Conservation (phyloP, 139 green algal genomes). For the Mychonastes homosphaera region DNA sequence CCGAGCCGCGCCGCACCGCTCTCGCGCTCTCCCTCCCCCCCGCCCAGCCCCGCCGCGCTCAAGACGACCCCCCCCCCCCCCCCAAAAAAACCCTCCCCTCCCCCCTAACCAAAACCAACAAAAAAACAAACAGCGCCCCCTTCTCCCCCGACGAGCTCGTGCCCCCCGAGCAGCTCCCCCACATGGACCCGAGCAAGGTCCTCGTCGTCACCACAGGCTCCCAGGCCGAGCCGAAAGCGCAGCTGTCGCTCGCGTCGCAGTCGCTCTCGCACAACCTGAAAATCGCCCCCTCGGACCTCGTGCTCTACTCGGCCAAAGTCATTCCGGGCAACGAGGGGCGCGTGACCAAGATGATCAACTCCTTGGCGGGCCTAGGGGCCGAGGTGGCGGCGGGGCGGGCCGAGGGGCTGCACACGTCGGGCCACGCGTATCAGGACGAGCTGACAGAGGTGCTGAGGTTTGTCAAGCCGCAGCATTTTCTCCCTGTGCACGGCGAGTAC, state of each 20-base stretch:
- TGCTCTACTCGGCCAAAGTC: conserved; percentile 91
- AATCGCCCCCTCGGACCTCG: conserved; percentile 65
- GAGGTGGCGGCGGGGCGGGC: conserved; percentile 61
- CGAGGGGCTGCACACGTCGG: conserved; percentile 75
- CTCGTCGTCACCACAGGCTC: conserved; percentile 56
- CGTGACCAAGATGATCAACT: conserved; percentile 95
- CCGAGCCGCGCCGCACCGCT: no score
- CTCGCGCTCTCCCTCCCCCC: no score
- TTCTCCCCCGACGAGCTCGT: conserved; percentile 74
- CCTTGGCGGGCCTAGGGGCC: conserved; percentile 58
- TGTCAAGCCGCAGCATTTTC: conserved; percentile 93
- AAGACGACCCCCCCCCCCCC: not conserved
- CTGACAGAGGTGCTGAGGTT: conserved; percentile 79
- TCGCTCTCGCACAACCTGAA: conserved; percentile 62
- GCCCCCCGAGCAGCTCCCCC: conserved; percentile 46
- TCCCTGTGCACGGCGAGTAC: conserved; percentile 97
- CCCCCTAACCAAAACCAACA: not conserved
- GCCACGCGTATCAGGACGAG: conserved; percentile 74
- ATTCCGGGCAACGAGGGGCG: conserved; percentile 71
- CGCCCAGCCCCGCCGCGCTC: not conserved
- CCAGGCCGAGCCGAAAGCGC: conserved; percentile 79
- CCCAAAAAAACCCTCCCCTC: not conserved
- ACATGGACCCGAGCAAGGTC: conserved; percentile 75
- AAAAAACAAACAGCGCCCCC: conserved; percentile 30
- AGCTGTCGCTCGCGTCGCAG: conserved; percentile 71